phyloP scores from a whole-genome alignment of 2,329 filamentous ascomycete species.

The Colletotrichum filicis region DNA sequence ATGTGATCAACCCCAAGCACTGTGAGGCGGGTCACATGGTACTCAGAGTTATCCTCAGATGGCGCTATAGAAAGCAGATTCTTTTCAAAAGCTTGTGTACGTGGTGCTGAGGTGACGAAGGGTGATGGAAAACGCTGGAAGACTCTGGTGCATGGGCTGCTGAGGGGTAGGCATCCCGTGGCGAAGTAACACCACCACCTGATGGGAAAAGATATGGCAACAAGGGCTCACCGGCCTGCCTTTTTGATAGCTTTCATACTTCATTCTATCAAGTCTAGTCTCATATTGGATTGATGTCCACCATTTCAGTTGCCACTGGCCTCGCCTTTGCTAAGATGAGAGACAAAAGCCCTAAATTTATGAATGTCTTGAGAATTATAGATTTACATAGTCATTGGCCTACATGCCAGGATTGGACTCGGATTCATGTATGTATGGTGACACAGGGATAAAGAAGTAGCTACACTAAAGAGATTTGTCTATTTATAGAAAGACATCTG shows the following conservation, averaged over 20 bases:
- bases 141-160: not conserved
- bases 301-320: too few relatives aligned
- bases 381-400: not conserved
- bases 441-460: too few relatives aligned
- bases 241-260: not conserved
- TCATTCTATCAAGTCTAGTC: too few relatives aligned
- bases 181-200: slow-evolving; percentile 7
- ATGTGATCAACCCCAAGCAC: not conserved
- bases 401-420: not conserved
- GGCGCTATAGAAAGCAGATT: not conserved
- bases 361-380: too few relatives aligned
- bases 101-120: not conserved
- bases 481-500: too few relatives aligned
- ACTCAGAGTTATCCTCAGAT: too few relatives aligned
- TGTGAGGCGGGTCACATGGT: not conserved
- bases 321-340: too few relatives aligned
- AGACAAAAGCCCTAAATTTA: too few relatives aligned
- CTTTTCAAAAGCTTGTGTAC: not conserved
- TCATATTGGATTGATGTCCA: too few relatives aligned
- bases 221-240: not conserved
- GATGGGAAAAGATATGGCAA: not conserved
- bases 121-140: not conserved
- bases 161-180: slow-evolving; percentile 11
- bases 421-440: fast-evolving
- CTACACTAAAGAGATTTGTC: too few relatives aligned